phyloP scores from a whole-genome alignment of 768 basidiomycete genomes.

The Pholiota molesta region DNA sequence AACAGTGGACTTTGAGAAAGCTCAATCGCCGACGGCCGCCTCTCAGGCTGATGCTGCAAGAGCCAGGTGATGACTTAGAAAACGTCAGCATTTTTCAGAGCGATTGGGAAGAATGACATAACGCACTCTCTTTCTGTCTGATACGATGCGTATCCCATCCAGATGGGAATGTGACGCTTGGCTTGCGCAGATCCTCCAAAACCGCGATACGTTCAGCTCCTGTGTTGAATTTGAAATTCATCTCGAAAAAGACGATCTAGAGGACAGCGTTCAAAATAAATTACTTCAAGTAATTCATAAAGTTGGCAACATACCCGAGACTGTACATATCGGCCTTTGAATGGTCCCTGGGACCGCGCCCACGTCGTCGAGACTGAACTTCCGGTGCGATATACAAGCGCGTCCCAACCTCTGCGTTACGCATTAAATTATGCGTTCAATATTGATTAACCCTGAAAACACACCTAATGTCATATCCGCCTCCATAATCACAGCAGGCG shows the following conservation, averaged over 20 bases:
- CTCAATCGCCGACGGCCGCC: slow-evolving; percentile 81
- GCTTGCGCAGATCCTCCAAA: slow-evolving; percentile 76
- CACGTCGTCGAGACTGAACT: slow-evolving; percentile 57
- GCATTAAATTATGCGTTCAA: not conserved
- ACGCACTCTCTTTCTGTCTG: slow-evolving; percentile 67
- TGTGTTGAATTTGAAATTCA: slow-evolving; percentile 87
- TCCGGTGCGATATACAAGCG: slow-evolving; percentile 93
- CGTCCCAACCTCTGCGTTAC: slow-evolving; percentile 77
- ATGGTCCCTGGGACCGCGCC: slow-evolving; percentile 71
- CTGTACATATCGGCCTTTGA: slow-evolving; percentile 95
- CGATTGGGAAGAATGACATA: not conserved
- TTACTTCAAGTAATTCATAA: not conserved
- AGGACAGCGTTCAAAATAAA: slow-evolving; percentile 4
- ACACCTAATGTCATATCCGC: slow-evolving; percentile 77
- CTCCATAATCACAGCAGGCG: slow-evolving; percentile 46
- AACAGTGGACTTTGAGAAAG: slow-evolving; percentile 78
- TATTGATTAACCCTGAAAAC: slow-evolving; percentile 12
- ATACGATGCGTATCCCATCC: slow-evolving; percentile 67
- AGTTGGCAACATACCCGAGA: slow-evolving; percentile 59
- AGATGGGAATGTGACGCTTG: slow-evolving; percentile 73
- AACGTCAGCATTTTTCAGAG: not conserved
- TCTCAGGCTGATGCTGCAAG: slow-evolving; percentile 78
- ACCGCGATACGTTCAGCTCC: slow-evolving; percentile 84
- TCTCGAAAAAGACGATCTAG: slow-evolving; percentile 96
- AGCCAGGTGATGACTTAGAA: slow-evolving; percentile 76